Evolutionary conservation across 148 eudicot genomes (phyloP), one percentile per base, ranked within the genome.

Genomic region (Agrostemma githago): DNA sequence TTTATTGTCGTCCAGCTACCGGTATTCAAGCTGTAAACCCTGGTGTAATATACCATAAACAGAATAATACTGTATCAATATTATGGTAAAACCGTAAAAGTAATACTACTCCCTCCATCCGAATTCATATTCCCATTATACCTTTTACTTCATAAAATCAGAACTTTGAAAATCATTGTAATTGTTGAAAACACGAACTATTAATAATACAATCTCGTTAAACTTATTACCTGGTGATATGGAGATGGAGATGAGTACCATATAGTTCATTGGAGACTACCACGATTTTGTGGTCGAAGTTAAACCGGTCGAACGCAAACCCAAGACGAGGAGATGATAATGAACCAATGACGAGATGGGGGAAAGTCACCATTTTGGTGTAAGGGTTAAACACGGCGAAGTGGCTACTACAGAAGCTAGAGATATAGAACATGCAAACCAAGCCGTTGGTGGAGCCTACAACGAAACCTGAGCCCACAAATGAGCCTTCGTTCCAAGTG

Each of bases 1-100:
- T 37, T 2, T 2, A 6, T 1, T 48, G 14, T 4, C 11, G 3
- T 66, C 70, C 70, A 66, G 4, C 5, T 6, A 14, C 44, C 8
- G 54, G 51, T 41, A 66, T 66, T 42, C 70, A 66, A 42, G 54
- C 70, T 66, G 54, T 66, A 66, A 66, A 42, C 53, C 53, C 9
- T 48, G 54, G 54, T 48, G 14, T 26, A 48, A 8, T 48, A 10
- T 9, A 48, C 54, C 54, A 48, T 3, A 48, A 8, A 8, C 54
- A 48, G 5, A 4, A 43, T 48, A 11, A 48, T 48, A 48, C n/a
- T n/a, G n/a, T n/a, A n/a, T n/a, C n/a, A n/a, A n/a, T n/a, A n/a
- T n/a, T n/a, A n/a, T n/a, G n/a, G n/a, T n/a, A n/a, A n/a, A n/a
- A n/a, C n/a, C n/a, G n/a, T n/a, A n/a, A n/a, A n/a, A n/a, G n/a